Evolutionary conservation across 2,329 filamentous ascomycete species (phyloP).

Genomic region (Epicoccum sorghinum): DNA sequence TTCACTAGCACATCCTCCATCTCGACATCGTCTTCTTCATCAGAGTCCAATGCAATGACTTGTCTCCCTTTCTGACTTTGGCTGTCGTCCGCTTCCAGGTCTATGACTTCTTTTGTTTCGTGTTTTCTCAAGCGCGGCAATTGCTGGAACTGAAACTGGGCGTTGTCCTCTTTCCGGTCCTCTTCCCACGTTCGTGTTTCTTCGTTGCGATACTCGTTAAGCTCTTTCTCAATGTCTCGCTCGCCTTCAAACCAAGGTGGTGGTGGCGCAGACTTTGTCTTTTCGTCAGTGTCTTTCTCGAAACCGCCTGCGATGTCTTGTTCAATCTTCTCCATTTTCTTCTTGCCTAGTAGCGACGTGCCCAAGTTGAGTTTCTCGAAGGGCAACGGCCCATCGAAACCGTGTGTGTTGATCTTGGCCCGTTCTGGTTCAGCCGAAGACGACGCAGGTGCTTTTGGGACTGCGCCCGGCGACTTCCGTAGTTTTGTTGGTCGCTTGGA

Average conservation of each 20-base stretch:
- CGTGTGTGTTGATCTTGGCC: conserved; percentile 55
- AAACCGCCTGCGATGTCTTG: conserved; percentile 69
- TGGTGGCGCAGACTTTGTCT: conserved; percentile 62
- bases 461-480: conserved; percentile 43
- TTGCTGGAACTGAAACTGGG: conserved; percentile 70
- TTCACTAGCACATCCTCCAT: conserved; percentile 41
- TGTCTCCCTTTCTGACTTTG: conserved; percentile 55
- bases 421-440: conserved; percentile 38
- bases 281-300: conserved; percentile 55
- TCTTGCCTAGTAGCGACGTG: conserved; percentile 61
- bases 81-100: conserved; percentile 52
- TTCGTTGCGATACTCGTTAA: conserved; percentile 54
- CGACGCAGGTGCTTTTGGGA: conserved; percentile 12
- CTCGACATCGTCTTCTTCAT: conserved; percentile 56
- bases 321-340: conserved; percentile 59
- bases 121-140: conserved; percentile 63
- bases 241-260: conserved; percentile 75
- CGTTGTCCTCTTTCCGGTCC: conserved; percentile 60
- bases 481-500: conserved; percentile 43
- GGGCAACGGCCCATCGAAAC: conserved; percentile 80
- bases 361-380: conserved; percentile 83
- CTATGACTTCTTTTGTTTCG: conserved; percentile 56
- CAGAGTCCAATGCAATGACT: conserved; percentile 68
- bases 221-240: conserved; percentile 60
- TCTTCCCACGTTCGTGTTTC: conserved; percentile 59